These are phyloP conservation scores for Hippophae tibetana DNA, from an alignment of 306 rosid genomes.

Conservation along the genomic window DNA sequence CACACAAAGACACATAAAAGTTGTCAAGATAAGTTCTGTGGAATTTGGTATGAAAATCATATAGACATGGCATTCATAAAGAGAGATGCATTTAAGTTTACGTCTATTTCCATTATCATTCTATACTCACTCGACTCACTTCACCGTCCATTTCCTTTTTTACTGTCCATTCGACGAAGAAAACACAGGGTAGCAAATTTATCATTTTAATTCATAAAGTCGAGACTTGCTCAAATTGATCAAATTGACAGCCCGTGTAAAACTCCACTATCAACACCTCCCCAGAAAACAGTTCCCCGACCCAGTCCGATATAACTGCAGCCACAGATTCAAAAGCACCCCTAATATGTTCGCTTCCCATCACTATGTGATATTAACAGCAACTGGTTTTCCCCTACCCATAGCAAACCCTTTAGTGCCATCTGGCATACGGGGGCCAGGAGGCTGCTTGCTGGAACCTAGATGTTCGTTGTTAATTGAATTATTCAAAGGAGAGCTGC, in stretches of 20 bases:
- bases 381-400: slow-evolving; percentile 81
- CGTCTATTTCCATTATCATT: too few species aligned
- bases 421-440: slow-evolving; percentile 98
- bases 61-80: too few species aligned
- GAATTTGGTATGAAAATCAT: too few species aligned
- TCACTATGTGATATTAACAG: not conserved
- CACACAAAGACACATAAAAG: too few species aligned
- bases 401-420: slow-evolving; percentile 91
- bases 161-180: too few species aligned
- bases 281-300: not conserved
- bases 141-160: too few species aligned
- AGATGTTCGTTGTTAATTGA: slow-evolving; percentile 33
- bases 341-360: too few species aligned
- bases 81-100: too few species aligned
- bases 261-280: slow-evolving; percentile 15
- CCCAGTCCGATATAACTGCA: not conserved
- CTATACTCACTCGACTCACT: too few species aligned
- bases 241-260: slow-evolving; percentile 14
- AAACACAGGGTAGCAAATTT: too few species aligned
- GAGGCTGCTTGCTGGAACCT: slow-evolving; percentile 68
- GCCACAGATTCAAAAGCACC: too few species aligned
- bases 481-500: slow-evolving; percentile 44
- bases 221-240: not conserved
- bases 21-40: too few species aligned
- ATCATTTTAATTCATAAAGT: not conserved